Percentiles rank a stretch among this genome's conserved stretches.
phyloP scores from a whole-genome alignment of 2,329 filamentous ascomycete genomes.

The Metarhizium humberi region DNA sequence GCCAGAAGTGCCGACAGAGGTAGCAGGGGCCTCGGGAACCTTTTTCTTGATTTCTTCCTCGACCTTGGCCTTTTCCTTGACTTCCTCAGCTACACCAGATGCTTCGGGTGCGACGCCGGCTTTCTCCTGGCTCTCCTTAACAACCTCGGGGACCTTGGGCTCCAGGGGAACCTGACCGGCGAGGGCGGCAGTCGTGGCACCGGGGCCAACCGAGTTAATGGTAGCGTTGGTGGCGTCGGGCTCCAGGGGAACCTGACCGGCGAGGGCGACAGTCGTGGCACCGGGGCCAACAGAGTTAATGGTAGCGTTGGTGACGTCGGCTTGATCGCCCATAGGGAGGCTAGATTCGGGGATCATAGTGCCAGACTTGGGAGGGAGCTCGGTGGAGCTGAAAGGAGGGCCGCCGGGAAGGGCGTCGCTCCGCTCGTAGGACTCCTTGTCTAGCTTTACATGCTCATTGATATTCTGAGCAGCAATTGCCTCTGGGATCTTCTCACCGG shows the following conservation, averaged over 20 bases:
- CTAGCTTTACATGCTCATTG: slow-evolving; percentile 64
- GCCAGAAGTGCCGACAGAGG: slow-evolving; percentile 45
- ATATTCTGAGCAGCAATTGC: slow-evolving; percentile 57
- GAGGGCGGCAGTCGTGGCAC: slow-evolving; percentile 58
- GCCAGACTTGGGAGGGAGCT: slow-evolving; percentile 46
- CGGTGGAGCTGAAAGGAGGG: slow-evolving; percentile 23
- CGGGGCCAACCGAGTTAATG: slow-evolving; percentile 42
- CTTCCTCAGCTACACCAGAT: slow-evolving; percentile 53
- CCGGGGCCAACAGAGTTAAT: slow-evolving; percentile 41
- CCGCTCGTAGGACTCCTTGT: slow-evolving; percentile 81
- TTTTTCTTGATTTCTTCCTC: slow-evolving; percentile 63
- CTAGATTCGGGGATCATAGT: slow-evolving; percentile 76
- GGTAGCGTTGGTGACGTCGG: slow-evolving; percentile 27
- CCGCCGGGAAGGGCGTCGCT: slow-evolving; percentile 53
- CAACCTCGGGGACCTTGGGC: slow-evolving; percentile 36
- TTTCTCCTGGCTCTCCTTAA: slow-evolving; percentile 63
- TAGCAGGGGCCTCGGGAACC: slow-evolving; percentile 50
- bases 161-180: slow-evolving; percentile 61
- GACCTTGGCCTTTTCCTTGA: slow-evolving; percentile 60
- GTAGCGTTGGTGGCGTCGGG: slow-evolving; percentile 12
- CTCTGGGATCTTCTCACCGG: slow-evolving; percentile 74
- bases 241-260: slow-evolving; percentile 58
- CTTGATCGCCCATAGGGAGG: slow-evolving; percentile 49
- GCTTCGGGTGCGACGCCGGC: slow-evolving; percentile 59
- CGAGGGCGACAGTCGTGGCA: slow-evolving; percentile 60